Percentiles rank a stretch among this genome's conserved stretches.
Evolutionary conservation across 768 basidiomycete species (phyloP).

Genomic region (Boletus fagicola): DNA sequence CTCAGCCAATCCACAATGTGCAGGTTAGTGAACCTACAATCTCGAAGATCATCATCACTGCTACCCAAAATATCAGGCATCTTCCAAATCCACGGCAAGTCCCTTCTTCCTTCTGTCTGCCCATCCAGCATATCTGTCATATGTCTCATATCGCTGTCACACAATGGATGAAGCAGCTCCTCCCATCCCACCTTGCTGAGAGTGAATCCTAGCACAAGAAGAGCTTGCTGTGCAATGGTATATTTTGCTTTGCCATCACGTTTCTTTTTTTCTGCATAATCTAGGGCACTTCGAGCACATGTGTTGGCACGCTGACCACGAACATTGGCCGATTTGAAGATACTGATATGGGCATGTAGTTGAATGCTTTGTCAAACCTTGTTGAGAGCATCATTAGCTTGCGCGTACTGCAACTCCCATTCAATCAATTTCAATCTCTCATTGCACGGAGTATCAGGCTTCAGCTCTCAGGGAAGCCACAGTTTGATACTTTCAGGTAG

Average conservation of each 20-base stretch:
- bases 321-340: not conserved
- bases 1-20: too few relatives aligned
- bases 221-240: not conserved
- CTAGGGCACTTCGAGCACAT: not conserved
- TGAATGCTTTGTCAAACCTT: not conserved
- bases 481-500: too few relatives aligned
- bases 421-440: not conserved
- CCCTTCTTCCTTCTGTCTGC: too few relatives aligned
- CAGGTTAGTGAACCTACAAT: too few relatives aligned
- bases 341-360: not conserved
- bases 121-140: not conserved
- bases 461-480: too few relatives aligned
- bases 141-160: not conserved
- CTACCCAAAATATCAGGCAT: too few relatives aligned
- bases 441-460: not conserved
- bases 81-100: too few relatives aligned
- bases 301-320: not conserved
- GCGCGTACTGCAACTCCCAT: too few relatives aligned
- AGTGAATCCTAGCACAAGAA: not conserved
- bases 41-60: too few relatives aligned
- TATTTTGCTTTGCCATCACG: not conserved
- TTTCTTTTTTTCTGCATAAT: not conserved
- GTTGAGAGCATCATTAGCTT: too few relatives aligned
- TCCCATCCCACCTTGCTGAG: not conserved
- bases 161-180: not conserved